These are phyloP conservation scores for Dothideomycetes sp. DNA, from an alignment of 2,329 filamentous ascomycete species.

Conservation along the genomic window DNA sequence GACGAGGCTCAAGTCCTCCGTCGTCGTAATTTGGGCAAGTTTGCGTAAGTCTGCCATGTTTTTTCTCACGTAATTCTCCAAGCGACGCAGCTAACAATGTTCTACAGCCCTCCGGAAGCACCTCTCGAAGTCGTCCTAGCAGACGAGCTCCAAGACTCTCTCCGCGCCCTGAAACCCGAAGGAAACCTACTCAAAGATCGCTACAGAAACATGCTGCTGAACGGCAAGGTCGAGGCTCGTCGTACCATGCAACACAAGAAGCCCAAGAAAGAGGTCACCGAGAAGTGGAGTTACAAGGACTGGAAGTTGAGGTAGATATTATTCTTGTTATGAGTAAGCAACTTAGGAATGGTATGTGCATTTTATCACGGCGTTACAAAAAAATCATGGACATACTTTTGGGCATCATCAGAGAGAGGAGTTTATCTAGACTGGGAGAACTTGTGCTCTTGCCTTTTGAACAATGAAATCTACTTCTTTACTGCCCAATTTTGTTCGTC, in stretches of 20 bases:
- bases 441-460: no score
- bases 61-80: not conserved
- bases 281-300: slow-evolving; percentile 98
- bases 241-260: slow-evolving; percentile 76
- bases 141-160: slow-evolving; percentile 42
- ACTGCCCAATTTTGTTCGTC: no score
- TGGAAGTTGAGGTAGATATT: slow-evolving; percentile 52
- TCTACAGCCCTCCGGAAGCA: slow-evolving; percentile 58
- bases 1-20: slow-evolving; percentile 42
- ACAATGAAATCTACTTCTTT: no score
- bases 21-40: slow-evolving; percentile 62
- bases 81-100: no score
- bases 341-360: no score
- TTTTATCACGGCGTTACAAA: no score
- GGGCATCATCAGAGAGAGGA: no score
- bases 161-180: slow-evolving; percentile 63
- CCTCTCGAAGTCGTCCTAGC: slow-evolving; percentile 41
- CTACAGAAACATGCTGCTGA: slow-evolving; percentile 78
- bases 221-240: slow-evolving; percentile 80
- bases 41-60: slow-evolving; percentile 33
- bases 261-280: slow-evolving; percentile 68
- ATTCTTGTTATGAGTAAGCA: no score
- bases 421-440: no score
- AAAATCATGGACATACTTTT: no score
- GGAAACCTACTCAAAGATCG: slow-evolving; percentile 91